phyloP scores from a whole-genome alignment of 805 yeast genomes.

The Kuraishia capsulata region DNA sequence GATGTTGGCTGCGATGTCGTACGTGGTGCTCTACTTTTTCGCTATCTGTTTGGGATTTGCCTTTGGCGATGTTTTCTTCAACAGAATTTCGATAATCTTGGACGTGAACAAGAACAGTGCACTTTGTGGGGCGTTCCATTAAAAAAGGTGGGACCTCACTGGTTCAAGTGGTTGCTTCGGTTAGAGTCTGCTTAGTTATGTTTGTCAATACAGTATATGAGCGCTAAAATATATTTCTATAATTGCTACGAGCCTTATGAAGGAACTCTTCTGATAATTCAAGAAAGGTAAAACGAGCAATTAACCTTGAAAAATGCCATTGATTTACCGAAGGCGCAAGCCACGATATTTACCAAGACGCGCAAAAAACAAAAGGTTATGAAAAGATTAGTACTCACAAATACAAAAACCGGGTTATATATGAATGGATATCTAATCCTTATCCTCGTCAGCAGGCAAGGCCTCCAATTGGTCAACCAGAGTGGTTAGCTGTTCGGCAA shows the following conservation, averaged over 20 bases:
- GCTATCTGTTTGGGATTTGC: slow-evolving; percentile 66
- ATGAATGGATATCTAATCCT: too few species aligned
- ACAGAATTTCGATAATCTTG: slow-evolving; percentile 38
- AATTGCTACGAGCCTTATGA: too few species aligned
- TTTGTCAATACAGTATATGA: background rate
- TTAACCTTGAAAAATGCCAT: too few species aligned
- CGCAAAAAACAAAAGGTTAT: background rate
- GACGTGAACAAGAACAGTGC: slow-evolving; percentile 25
- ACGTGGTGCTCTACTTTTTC: slow-evolving; percentile 57
- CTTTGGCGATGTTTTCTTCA: slow-evolving; percentile 61
- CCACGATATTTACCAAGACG: too few species aligned
- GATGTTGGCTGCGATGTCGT: slow-evolving; percentile 77
- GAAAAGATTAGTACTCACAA: background rate
- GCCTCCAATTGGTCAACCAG: slow-evolving; percentile 35
- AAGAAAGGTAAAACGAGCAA: too few species aligned
- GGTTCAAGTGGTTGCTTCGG: too few species aligned
- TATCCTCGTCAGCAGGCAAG: slow-evolving; percentile 34
- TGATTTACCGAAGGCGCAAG: too few species aligned
- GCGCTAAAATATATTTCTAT: background rate
- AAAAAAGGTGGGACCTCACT: background rate
- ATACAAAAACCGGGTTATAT: background rate
- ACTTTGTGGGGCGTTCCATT: slow-evolving; percentile 20
- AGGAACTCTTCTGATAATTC: too few species aligned
- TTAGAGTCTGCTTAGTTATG: too few species aligned
- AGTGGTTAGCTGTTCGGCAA: slow-evolving; percentile 35